These are phyloP conservation scores for Platanus orientalis DNA, from an alignment of 164 flowering plant genomes.

Conservation along the genomic window DNA sequence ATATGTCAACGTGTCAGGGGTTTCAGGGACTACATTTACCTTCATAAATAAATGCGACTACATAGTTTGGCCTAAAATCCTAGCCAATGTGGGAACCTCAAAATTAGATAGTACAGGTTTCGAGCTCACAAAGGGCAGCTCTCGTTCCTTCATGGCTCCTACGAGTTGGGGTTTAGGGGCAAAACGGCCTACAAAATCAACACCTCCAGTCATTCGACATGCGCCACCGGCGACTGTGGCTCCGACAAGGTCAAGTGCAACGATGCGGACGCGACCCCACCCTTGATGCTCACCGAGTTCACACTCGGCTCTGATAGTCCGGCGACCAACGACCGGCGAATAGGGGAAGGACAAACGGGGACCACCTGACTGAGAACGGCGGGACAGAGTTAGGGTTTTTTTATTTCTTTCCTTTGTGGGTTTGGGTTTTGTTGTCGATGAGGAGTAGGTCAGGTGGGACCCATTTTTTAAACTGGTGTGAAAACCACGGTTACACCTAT, in stretches of 20 bases:
- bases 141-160: constrained; percentile 60
- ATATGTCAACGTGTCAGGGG: constrained; percentile 24
- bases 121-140: constrained; percentile 42
- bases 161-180: constrained; percentile 92
- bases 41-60: constrained; percentile 69
- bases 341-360: too few relatives aligned
- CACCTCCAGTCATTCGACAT: constrained; percentile 47
- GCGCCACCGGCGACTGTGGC: constrained; percentile 81
- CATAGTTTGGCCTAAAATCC: constrained; percentile 89
- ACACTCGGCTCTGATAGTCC: constrained; percentile 51
- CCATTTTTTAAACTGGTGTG: too few relatives aligned
- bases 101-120: constrained; percentile 48
- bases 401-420: too few relatives aligned
- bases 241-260: constrained; percentile 66
- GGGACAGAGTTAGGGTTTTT: too few relatives aligned
- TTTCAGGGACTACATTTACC: constrained; percentile 57
- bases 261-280: constrained; percentile 74
- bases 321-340: too few relatives aligned
- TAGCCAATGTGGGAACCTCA: constrained; percentile 43
- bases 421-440: too few relatives aligned
- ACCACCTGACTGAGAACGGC: too few relatives aligned
- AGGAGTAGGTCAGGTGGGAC: too few relatives aligned
- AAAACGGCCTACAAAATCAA: constrained; percentile 76
- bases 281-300: constrained; percentile 88
- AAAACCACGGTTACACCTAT: too few relatives aligned